These are phyloP conservation scores for Bretschneidera sinensis DNA, from an alignment of 345 rosid genomes.

Conservation along the genomic window DNA sequence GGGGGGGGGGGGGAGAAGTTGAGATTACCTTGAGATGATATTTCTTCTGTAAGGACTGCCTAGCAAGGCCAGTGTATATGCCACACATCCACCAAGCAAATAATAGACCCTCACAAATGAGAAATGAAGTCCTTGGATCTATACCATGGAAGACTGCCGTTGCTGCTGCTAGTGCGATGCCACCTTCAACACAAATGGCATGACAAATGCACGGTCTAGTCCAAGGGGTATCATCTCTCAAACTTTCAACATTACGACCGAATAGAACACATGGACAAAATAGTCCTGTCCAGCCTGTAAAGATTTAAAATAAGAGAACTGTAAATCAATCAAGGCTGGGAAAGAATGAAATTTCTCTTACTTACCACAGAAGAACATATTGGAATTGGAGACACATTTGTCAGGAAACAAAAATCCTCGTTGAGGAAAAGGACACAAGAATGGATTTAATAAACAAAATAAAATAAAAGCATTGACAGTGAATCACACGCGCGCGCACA, in stretches of 20 bases:
- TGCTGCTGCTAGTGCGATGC: constrained; percentile 64
- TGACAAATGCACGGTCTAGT: constrained; percentile 84
- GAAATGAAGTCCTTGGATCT: constrained; percentile 73
- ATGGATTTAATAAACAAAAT: too few relatives aligned
- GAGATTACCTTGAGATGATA: constrained; percentile 78
- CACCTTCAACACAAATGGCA: constrained; percentile 81
- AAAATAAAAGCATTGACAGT: too few relatives aligned
- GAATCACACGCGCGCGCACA: too few relatives aligned
- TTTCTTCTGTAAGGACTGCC: constrained; percentile 81
- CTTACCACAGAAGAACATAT: too few relatives aligned
- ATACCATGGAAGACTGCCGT: constrained; percentile 65
- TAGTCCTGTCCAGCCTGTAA: constrained; percentile 76
- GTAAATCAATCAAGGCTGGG: background rate
- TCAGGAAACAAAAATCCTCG: too few relatives aligned
- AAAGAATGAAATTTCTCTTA: too few relatives aligned
- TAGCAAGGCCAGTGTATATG: constrained; percentile 76
- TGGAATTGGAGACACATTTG: background rate
- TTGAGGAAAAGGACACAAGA: too few relatives aligned
- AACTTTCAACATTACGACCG: constrained; percentile 73
- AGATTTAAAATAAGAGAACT: background rate
- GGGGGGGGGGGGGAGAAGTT: background rate
- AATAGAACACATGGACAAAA: constrained; percentile 91
- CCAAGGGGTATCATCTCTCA: constrained; percentile 84
- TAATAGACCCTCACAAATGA: constrained; percentile 76
- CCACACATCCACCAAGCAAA: constrained; percentile 99